Base-by-base conservation (phyloP, 768 basidiomycete species). In the Calocybe gangraenosa region DNA sequence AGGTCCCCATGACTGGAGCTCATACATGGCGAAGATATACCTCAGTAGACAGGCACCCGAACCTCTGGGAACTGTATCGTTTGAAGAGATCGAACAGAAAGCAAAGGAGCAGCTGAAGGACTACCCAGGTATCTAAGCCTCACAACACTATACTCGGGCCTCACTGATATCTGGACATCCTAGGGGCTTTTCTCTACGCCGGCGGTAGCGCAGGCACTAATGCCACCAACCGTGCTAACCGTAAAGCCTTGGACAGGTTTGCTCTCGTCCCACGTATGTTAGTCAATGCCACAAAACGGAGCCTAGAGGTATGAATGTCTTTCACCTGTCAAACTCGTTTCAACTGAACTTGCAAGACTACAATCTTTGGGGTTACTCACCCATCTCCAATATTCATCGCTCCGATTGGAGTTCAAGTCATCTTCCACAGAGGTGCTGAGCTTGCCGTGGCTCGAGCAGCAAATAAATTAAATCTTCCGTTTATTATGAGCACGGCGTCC, bases 201-300 rank as follows among this genome's bases (percentile, higher is more conserved):
- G 77, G 76, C 45, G 87, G 87, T 33, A 87, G 79, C 50, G 90
- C 91, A 8, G 92, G 91, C 1, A 75, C 78, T 2, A 70, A 72
- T 44, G 68, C 74, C 21, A 93, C 92, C 1, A 77, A 85, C 58
- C 67, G 60, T 8, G 79, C 77, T 40, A 93, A 94, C 56, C 70
- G 70, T 25, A 71, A 65, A 32, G 82, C 79, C 2, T 73, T 92
- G 43, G 68, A 78, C 18, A 78, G 71, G 44, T 91, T 76, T 71
- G 76, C 75, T 28, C 85, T 94, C 58, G 68, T 92, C n/a, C 89
- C 89, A 2, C 77, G 83, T 5, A 88, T 90, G 87, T 74, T 91
- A 23, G 71, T 79, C 15, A 68, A 81, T 50, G 75, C 75, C 0
- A 78, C 78, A 3, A 59, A 64, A 15, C 75, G 87, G 17, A 76